A percentile compares a stretch with the other conserved stretches of the same genome.
Evolutionary conservation across 257 asterid species (phyloP).

Genomic region (Nicotiana benthamiana): DNA sequence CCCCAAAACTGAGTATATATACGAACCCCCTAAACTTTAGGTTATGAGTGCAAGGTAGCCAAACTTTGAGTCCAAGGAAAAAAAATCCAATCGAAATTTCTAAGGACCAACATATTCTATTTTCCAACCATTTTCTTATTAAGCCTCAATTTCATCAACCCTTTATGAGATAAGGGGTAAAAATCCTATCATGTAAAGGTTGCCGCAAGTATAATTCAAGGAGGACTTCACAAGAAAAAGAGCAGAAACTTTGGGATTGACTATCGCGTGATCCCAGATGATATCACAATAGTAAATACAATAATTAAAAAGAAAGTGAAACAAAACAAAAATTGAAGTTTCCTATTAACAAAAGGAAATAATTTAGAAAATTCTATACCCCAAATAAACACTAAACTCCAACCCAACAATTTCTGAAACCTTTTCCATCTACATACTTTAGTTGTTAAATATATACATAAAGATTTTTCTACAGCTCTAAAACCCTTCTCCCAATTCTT

Average conservation of each 20-base stretch:
- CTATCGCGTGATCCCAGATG: background rate
- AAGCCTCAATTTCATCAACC: no score
- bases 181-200: background rate
- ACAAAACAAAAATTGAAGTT: conserved; percentile 2
- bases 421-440: background rate
- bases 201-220: background rate
- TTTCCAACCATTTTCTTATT: background rate
- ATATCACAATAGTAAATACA: background rate
- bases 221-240: background rate
- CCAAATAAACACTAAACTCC: background rate
- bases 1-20: no score
- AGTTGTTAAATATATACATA: background rate
- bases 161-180: background rate
- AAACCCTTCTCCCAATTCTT: background rate
- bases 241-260: background rate
- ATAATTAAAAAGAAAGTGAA: background rate
- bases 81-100: no score
- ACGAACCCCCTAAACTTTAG: no score
- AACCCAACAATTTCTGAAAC: background rate
- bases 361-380: background rate
- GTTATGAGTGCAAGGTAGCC: no score
- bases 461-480: background rate
- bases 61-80: no score
- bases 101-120: background rate
- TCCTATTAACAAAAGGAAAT: background rate